A percentile compares a stretch with the other conserved stretches of the same genome.
Evolutionary conservation across 2,329 filamentous ascomycete species (phyloP).

Genomic region (Aspergillus ustus): DNA sequence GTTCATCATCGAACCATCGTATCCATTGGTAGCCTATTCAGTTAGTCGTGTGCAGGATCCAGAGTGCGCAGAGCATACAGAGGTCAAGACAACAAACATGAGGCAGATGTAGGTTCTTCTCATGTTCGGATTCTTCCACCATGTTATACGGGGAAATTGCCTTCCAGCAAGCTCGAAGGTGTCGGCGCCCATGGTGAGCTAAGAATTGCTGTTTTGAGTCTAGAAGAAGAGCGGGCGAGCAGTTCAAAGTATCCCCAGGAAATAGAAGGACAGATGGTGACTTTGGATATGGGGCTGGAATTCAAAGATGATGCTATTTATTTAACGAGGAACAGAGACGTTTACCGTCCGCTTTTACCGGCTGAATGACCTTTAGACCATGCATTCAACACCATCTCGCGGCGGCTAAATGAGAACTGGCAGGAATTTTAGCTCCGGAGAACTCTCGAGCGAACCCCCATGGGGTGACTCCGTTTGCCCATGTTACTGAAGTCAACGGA

Average conservation of each 20-base stretch:
- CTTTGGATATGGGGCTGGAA: background rate
- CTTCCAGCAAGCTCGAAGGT: slow-evolving; percentile 28
- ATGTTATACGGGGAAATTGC: slow-evolving; percentile 30
- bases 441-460: background rate
- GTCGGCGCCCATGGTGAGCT: slow-evolving; percentile 18
- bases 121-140: slow-evolving; percentile 31
- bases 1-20: slow-evolving; percentile 14
- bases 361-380: background rate
- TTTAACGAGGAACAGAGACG: background rate
- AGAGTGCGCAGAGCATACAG: slow-evolving; percentile 33
- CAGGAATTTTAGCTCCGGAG: background rate
- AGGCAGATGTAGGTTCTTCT: slow-evolving; percentile 29
- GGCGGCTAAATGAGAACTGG: background rate
- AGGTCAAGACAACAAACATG: slow-evolving; percentile 27
- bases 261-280: background rate
- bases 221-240: background rate
- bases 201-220: background rate
- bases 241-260: background rate
- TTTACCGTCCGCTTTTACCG: background rate
- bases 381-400: background rate
- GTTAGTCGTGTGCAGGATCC: background rate
- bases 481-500: background rate
- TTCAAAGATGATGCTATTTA: background rate
- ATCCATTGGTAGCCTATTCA: slow-evolving; percentile 2
- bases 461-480: background rate